Conservation (phyloP, 148 eudicot species). For the Rhododendron griersonianum region DNA sequence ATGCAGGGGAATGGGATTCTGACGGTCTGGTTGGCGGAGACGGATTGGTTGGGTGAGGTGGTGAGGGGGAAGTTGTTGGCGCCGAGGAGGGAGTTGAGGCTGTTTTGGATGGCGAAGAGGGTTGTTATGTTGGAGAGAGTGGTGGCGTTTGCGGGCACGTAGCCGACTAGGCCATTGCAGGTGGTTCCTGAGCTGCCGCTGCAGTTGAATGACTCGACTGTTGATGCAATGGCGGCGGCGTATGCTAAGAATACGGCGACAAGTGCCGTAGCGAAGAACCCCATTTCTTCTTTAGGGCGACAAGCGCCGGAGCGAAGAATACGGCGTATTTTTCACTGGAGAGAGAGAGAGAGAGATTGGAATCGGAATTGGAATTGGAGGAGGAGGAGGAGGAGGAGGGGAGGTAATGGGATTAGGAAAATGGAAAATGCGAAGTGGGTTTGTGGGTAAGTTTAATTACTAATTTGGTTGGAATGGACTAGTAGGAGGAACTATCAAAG, state of each 20-base stretch:
- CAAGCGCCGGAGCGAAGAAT: too few relatives aligned
- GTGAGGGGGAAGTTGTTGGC: slow-evolving; percentile 53
- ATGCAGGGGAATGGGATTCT: slow-evolving; percentile 65
- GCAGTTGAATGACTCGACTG: slow-evolving; percentile 36
- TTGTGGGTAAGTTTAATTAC: not conserved
- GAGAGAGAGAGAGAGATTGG: not conserved
- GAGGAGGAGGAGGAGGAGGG: not conserved
- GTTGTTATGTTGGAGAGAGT: slow-evolving; percentile 38
- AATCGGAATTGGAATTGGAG: not conserved
- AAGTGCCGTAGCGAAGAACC: not conserved
- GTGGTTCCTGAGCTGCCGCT: slow-evolving; percentile 18
- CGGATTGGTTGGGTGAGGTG: slow-evolving; percentile 25
- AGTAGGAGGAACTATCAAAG: not conserved
- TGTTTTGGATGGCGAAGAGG: slow-evolving; percentile 43
- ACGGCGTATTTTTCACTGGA: not conserved
- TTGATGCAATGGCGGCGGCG: not conserved
- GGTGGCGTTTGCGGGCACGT: slow-evolving; percentile 59
- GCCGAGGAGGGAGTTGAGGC: slow-evolving; percentile 46
- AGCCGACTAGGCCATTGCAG: slow-evolving; percentile 55
- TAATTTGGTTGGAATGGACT: not conserved
- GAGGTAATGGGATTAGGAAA: not conserved
- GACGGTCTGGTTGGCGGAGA: slow-evolving; percentile 25
- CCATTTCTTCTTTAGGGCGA: not conserved
- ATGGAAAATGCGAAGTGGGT: not conserved
- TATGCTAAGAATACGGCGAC: not conserved